Evolutionary conservation across 2,329 filamentous ascomycete species (phyloP).

Genomic region (Chrysoporthe deuterocubensis): DNA sequence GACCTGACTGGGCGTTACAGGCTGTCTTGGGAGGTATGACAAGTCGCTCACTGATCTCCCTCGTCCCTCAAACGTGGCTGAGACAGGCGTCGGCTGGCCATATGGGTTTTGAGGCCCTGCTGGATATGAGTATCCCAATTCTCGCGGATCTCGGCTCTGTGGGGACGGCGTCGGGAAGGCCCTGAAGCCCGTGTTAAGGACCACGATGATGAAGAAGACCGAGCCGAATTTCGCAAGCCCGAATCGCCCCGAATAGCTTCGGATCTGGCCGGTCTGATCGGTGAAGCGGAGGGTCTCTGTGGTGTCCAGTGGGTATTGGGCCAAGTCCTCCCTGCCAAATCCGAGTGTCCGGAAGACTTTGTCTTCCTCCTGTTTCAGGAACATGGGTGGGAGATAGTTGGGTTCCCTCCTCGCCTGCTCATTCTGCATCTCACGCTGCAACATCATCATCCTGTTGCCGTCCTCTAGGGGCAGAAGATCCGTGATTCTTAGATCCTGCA

Average conservation of each 20-base stretch:
- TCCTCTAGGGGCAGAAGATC: conserved; percentile 59
- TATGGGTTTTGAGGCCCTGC: conserved; percentile 41
- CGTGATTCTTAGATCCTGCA: conserved; percentile 54
- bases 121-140: conserved; percentile 48
- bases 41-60: conserved; percentile 42
- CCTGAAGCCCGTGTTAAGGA: conserved; percentile 45
- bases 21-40: conserved; percentile 34
- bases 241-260: conserved; percentile 55
- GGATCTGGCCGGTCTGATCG: conserved; percentile 54
- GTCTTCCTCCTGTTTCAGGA: conserved; percentile 57
- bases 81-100: conserved; percentile 50
- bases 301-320: conserved; percentile 55
- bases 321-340: conserved; percentile 57
- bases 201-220: conserved; percentile 64
- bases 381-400: conserved; percentile 68
- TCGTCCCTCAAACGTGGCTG: conserved; percentile 53
- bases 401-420: conserved; percentile 63
- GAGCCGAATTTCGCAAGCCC: conserved; percentile 64
- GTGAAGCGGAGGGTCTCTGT: conserved; percentile 61
- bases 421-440: conserved; percentile 58
- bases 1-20: conserved; percentile 37
- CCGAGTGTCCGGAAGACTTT: conserved; percentile 59
- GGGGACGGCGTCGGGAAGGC: conserved; percentile 50
- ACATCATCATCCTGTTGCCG: conserved; percentile 52
- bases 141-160: conserved; percentile 47